These are phyloP conservation scores for Cryphonectria naterciae DNA, from an alignment of 2,329 filamentous ascomycete species.

Conservation along the genomic window DNA sequence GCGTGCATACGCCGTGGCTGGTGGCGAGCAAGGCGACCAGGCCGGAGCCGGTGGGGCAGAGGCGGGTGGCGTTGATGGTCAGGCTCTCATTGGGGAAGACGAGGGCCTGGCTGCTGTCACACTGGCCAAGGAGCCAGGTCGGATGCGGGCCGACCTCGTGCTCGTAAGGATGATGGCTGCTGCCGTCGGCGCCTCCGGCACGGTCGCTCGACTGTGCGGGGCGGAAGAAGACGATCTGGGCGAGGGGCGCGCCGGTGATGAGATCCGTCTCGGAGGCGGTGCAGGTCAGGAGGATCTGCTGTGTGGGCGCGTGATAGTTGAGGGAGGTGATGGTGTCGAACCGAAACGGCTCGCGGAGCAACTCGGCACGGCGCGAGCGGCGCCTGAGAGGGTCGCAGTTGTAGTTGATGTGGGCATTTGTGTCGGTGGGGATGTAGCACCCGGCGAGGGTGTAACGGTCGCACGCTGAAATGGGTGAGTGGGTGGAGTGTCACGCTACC, in stretches of 20 bases:
- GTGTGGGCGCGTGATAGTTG: constrained; percentile 48
- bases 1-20: constrained; percentile 49
- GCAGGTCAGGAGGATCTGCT: constrained; percentile 49
- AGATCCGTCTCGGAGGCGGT: constrained; percentile 41
- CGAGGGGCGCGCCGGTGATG: constrained; percentile 48
- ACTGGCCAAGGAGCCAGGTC: constrained; percentile 45
- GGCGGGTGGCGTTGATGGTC: constrained; percentile 40
- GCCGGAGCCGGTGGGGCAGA: constrained; percentile 43
- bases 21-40: constrained; percentile 54
- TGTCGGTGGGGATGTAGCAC: constrained; percentile 49
- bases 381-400: constrained; percentile 4
- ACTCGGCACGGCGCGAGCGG: constrained; percentile 14
- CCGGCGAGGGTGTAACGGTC: constrained; percentile 41
- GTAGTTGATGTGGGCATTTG: constrained; percentile 41
- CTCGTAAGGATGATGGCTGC: constrained; percentile 15
- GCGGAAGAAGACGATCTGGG: constrained; percentile 52
- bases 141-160: constrained; percentile 35
- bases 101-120: constrained; percentile 20
- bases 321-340: constrained; percentile 50
- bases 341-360: constrained; percentile 34
- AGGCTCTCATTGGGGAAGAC: constrained; percentile 26
- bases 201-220: constrained; percentile 38
- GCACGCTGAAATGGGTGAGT: constrained; percentile 33
- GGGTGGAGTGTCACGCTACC: background rate
- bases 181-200: constrained; percentile 11